Evolutionary conservation across 1,284 basidiomycete genomes (phyloP), one percentile per base, ranked within the genome.

Genomic region (Melampsora abietis-canadensis): DNA sequence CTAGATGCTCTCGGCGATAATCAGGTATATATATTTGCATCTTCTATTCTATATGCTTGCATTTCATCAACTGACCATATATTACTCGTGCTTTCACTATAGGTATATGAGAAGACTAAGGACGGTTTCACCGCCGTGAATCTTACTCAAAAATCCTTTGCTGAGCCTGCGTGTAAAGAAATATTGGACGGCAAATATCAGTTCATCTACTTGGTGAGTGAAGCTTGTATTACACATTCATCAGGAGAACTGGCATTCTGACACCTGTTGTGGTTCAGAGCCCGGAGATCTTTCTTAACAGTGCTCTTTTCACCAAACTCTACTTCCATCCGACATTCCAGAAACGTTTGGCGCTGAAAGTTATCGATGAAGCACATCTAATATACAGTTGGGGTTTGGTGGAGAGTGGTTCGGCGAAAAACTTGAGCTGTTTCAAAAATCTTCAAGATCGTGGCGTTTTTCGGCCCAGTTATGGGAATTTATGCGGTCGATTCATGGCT

Each of bases 401-500:
- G 12, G 47, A 27, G 17, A 66, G 31, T 14, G 46, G 65, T 12
- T 44, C 40, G 30, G 15, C 47, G 2, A 37, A 61, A 10, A 60
- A 61, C 31, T 8, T 34, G 12, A 4, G 8, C 4, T 31, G 37
- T 2, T 37, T n/a, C 21, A 40, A 40, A 3, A 31, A 19, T 24
- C 4, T 40, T 21, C 21, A 68, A 30, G 67, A 68, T 14, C 3
- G 12, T 2, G 24, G 27, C 1, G 46, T 44, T 2, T 68, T 68
- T 19, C 14, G 57, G 2, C 67, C 67, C 2, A 37, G 17, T 8
- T 69, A 69, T 62, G 59, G 68, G 1, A 69, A 62, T 15, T 27
- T 62, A 19, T 51, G 54, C 19, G 34, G 27, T 14, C 31, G 27
- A 5, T 30, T 68, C 8, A 12, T 68, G 1, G 14, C 31, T 4